Evolutionary conservation across 768 basidiomycete genomes (phyloP).

Genomic region (Lactarius indigo): DNA sequence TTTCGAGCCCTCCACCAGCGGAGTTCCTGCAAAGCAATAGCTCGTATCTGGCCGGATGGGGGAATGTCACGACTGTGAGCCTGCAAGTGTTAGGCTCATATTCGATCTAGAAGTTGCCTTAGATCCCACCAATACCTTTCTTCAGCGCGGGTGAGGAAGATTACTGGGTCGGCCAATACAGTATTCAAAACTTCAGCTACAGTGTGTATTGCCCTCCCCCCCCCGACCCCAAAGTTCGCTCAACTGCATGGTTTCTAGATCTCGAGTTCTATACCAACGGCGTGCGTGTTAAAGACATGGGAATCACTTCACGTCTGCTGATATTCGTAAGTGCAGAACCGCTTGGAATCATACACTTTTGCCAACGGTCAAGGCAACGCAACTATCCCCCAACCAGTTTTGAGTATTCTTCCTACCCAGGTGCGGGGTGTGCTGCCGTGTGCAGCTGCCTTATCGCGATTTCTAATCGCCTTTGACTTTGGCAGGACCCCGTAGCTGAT

Average conservation of each 20-base stretch:
- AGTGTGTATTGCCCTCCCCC: constrained; percentile 42
- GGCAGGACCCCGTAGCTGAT: constrained; percentile 43
- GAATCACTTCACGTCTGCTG: neutral
- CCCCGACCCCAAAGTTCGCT: neutral
- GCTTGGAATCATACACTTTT: constrained; percentile 35
- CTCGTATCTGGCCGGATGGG: constrained; percentile 54
- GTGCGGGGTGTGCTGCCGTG: constrained; percentile 7
- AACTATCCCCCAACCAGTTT: constrained; percentile 40
- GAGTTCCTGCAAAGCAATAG: constrained; percentile 47
- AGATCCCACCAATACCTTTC: constrained; percentile 64
- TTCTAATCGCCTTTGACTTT: neutral
- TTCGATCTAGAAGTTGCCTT: neutral
- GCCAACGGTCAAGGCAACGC: constrained; percentile 40
- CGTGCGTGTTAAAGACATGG: constrained; percentile 35
- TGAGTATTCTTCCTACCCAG: constrained; percentile 39
- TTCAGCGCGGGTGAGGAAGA: constrained; percentile 59
- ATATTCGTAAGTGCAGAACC: constrained; percentile 33
- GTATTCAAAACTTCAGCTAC: constrained; percentile 52
- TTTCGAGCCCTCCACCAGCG: constrained; percentile 53
- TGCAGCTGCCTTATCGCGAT: neutral
- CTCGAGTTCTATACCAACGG: constrained; percentile 58
- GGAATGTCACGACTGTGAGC: constrained; percentile 40
- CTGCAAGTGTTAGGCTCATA: neutral
- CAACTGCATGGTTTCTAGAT: constrained; percentile 37
- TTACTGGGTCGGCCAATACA: constrained; percentile 63